Percentiles rank a stretch among this genome's conserved stretches.
Conservation (phyloP, 139 green algal genomes). For the Edaphochlamys debaryana region DNA sequence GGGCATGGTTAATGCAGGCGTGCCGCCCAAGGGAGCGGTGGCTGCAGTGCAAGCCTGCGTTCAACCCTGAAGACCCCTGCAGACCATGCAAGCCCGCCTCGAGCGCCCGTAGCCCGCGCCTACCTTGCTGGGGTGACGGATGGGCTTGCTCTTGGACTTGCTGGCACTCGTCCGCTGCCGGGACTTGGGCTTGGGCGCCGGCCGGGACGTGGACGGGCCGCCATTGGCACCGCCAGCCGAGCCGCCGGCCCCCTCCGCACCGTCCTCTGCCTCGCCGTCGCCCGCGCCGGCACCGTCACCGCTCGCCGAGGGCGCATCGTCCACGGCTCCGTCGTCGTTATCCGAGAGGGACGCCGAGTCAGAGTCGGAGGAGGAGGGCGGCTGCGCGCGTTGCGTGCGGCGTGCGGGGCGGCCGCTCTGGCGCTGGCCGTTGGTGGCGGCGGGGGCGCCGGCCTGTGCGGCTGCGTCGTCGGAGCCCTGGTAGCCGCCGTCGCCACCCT, state of each 20-base stretch:
- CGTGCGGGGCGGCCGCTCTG: no score
- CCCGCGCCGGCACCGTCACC: not conserved
- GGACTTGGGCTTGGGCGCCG: not conserved
- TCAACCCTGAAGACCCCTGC: no score
- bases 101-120: no score
- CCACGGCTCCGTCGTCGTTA: not conserved
- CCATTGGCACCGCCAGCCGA: not conserved
- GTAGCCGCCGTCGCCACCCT: not conserved
- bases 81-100: no score
- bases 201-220: not conserved
- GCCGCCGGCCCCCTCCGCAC: not conserved
- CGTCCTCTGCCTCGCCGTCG: not conserved
- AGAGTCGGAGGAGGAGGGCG: not conserved
- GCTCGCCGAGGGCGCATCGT: not conserved
- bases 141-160: slow-evolving; percentile 33
- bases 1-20: not conserved
- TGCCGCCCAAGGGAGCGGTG: no score
- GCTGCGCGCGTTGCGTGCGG: not conserved
- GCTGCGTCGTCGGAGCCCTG: not conserved
- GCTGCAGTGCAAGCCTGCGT: no score
- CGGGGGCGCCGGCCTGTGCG: no score
- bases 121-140: slow-evolving; percentile 35
- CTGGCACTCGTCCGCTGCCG: not conserved
- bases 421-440: not conserved
- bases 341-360: not conserved